phyloP scores from a whole-genome alignment of 352 stramenopile genomes.

The Pythium dissotocum region DNA sequence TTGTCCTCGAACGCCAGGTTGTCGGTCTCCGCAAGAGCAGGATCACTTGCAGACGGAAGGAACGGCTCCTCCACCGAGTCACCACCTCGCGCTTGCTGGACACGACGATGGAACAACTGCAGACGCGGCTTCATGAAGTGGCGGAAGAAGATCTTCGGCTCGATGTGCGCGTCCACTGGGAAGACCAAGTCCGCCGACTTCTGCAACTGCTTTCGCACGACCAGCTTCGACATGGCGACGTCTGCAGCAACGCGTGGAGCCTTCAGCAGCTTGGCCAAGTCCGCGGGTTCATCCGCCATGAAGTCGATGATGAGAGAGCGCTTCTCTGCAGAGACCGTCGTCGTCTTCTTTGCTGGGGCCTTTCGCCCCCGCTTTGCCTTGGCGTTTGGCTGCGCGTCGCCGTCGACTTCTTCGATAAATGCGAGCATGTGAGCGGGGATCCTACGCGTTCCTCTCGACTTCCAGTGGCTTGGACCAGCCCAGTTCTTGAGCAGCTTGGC shows the following conservation, averaged over 20 bases:
- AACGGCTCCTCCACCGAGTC: constrained; percentile 13
- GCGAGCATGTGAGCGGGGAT: constrained; percentile 42
- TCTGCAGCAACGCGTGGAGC: constrained; percentile 34
- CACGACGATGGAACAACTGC: constrained; percentile 52
- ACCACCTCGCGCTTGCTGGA: constrained; percentile 18
- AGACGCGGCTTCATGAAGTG: constrained; percentile 80
- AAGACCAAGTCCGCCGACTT: constrained; percentile 70
- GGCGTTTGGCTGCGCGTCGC: constrained; percentile 17
- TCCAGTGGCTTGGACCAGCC: constrained; percentile 74
- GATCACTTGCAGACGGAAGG: constrained; percentile 26
- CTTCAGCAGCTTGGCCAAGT: constrained; percentile 51
- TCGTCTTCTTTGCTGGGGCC: constrained; percentile 14
- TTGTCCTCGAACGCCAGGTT: constrained; percentile 22
- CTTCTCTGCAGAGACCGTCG: constrained; percentile 37
- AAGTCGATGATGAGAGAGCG: constrained; percentile 58
- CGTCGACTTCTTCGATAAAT: constrained; percentile 31
- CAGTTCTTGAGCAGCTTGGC: constrained; percentile 83
- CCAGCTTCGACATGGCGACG: constrained; percentile 52
- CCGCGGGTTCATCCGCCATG: constrained; percentile 39
- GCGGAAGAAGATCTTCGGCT: constrained; percentile 67
- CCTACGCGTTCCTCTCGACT: constrained; percentile 59
- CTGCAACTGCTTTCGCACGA: constrained; percentile 47
- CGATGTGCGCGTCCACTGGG: constrained; percentile 74
- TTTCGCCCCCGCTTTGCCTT: constrained; percentile 26
- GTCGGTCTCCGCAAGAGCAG: constrained; percentile 18